Evolutionary conservation across 176 grass and related monocot genomes (phyloP), one percentile per base, ranked within the genome.

Genomic region (Hordeum marinum): DNA sequence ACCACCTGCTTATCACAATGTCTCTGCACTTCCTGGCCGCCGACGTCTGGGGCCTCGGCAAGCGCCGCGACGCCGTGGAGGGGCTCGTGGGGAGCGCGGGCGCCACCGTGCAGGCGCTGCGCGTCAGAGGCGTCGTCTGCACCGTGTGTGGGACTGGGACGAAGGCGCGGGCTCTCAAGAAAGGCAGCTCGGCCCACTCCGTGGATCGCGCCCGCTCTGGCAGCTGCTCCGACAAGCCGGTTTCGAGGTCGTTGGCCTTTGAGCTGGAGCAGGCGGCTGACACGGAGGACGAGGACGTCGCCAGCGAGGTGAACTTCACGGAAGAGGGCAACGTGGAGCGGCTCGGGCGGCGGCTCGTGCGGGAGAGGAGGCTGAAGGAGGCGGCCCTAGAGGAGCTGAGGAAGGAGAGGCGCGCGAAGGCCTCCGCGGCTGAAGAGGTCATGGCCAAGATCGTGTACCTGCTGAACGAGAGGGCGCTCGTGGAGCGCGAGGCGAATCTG

Each of bases 371-470:
- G 92, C 77, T 79, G 21, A 91, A 84, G 60, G 64, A 81, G 24
- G 87, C 48, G 11, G 88, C 94, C 1, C 43, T 90, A 0, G 63
- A 68, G 35, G 92, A 97, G 75, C 54, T 94, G 48, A 90, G 94
- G 83, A 88, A 91, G 78, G 94, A 97, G 62, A 87, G 90, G 83
- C 84, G 76, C 4, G 94, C 94, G 0, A 78, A 88, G 4, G 82
- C 94, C 14, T 92, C 91, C 1, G 94, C 92, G 0, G 86, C 88
- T 1, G 83, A 94, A 6, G 94, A 97, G 69, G 88, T 90, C n/a
- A 92, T 92, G 90, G 92, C 94, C 25, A 97, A 97, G 86, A 97
- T 97, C 41, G 81, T 85, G 43, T 73, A 27, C 68, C 78, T 97
- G 54, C 90, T 88, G 2, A 90, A 78, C 45, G 90, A 97, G 85